These are phyloP conservation scores for Rhodosporidiobolus odoratus DNA, from an alignment of 768 basidiomycete species.

Conservation along the genomic window DNA sequence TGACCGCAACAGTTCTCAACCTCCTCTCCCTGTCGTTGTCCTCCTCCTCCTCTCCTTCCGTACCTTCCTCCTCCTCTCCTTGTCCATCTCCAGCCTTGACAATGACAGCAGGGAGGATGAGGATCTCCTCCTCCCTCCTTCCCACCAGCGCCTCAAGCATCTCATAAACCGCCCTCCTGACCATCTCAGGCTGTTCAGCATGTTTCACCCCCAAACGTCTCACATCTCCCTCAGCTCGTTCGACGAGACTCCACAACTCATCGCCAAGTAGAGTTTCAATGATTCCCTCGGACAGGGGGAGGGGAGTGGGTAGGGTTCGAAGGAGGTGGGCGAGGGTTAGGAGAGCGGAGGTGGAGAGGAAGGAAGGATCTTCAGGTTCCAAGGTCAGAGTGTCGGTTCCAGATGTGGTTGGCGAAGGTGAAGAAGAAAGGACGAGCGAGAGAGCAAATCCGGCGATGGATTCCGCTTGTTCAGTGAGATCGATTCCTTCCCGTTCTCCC, in stretches of 20 bases:
- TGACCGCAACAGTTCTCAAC: not conserved
- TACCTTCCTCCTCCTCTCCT: not conserved
- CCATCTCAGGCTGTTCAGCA: constrained; percentile 23
- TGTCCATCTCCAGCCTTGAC: not conserved
- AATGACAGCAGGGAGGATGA: not conserved
- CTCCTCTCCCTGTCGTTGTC: constrained; percentile 3
- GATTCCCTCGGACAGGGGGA: constrained; percentile 9
- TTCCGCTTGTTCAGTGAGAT: constrained; percentile 25
- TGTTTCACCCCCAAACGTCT: not conserved
- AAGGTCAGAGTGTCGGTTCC: not conserved
- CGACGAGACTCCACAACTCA: constrained; percentile 23
- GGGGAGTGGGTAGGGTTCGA: constrained; percentile 14
- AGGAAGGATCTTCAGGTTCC: constrained; percentile 18
- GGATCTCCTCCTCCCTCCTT: constrained; percentile 19
- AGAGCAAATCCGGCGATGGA: constrained; percentile 21
- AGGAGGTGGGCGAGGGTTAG: constrained; percentile 24
- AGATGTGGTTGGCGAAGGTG: not conserved
- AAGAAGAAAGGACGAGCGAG: constrained; percentile 10
- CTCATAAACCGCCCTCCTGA: constrained; percentile 28
- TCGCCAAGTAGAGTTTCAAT: constrained; percentile 10
- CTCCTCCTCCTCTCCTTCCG: not conserved
- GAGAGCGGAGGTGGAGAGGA: constrained; percentile 31
- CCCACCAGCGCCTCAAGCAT: constrained; percentile 21
- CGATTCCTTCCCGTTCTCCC: constrained; percentile 20
- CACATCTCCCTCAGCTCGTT: not conserved